These are phyloP conservation scores for Atalantia buxifolia DNA, from an alignment of 345 rosid species.

Conservation along the genomic window DNA sequence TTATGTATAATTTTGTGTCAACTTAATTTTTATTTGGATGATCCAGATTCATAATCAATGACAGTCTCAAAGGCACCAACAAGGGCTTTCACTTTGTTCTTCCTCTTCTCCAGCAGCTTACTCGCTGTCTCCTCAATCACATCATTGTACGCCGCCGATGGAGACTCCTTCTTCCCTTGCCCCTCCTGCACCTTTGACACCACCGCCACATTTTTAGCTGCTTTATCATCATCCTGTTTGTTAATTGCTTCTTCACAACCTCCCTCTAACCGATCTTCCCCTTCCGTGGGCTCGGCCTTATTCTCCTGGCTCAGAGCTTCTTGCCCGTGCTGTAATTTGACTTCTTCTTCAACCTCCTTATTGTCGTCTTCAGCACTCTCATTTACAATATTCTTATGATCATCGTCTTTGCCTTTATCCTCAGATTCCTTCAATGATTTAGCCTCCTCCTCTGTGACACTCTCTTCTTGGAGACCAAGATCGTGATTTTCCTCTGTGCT, in stretches of 20 bases:
- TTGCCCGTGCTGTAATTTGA: neutral
- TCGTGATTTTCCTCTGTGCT: neutral
- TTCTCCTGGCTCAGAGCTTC: conserved; percentile 17
- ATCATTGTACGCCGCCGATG: conserved; percentile 61
- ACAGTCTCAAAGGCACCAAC: conserved; percentile 94
- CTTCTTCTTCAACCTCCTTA: conserved; percentile 15
- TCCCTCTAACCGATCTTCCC: neutral
- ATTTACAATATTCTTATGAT: neutral
- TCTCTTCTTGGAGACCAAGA: conserved; percentile 13
- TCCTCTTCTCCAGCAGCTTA: conserved; percentile 65
- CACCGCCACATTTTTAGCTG: conserved; percentile 6
- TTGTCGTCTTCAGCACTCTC: conserved; percentile 13
- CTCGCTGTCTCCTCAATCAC: conserved; percentile 76
- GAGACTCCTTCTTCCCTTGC: conserved; percentile 57
- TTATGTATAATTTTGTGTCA: no score
- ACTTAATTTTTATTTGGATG: conserved; percentile 26
- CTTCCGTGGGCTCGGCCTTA: conserved; percentile 17
- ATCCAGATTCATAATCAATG: conserved; percentile 69
- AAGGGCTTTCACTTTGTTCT: conserved; percentile 80
- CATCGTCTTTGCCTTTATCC: neutral
- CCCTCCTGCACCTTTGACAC: conserved; percentile 19
- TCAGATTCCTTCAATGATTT: no score
- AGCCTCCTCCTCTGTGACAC: neutral
- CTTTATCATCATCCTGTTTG: no score
- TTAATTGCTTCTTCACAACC: neutral